These are phyloP conservation scores for Curvularia hawaiiensis DNA, from an alignment of 2,329 filamentous ascomycete species.

Conservation along the genomic window DNA sequence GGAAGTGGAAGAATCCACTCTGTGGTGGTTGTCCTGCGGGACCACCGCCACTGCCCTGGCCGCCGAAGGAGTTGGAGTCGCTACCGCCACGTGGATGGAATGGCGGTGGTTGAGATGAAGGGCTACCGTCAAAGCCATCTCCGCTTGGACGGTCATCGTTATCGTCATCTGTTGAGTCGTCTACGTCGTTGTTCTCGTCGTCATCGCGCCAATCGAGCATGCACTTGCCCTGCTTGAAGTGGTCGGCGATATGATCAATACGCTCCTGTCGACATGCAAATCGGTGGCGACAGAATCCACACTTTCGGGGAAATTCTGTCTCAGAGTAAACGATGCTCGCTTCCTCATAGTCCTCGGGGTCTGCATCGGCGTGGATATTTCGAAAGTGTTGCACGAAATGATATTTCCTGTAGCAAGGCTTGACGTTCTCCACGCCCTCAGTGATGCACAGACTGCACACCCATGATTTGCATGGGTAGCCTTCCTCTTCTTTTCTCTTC, in stretches of 20 bases:
- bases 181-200: slow-evolving; percentile 28
- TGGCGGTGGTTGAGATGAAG: slow-evolving; percentile 28
- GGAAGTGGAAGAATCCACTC: slow-evolving; percentile 41
- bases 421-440: slow-evolving; percentile 41
- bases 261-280: slow-evolving; percentile 44
- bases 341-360: slow-evolving; percentile 40
- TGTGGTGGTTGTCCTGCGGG: slow-evolving; percentile 19
- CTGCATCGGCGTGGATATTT: slow-evolving; percentile 44
- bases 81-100: slow-evolving; percentile 26
- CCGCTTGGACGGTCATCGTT: slow-evolving; percentile 35
- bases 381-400: slow-evolving; percentile 48
- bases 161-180: slow-evolving; percentile 35
- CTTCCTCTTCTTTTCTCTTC: slow-evolving; percentile 48
- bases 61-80: slow-evolving; percentile 26
- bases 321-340: slow-evolving; percentile 40
- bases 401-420: slow-evolving; percentile 46
- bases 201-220: slow-evolving; percentile 47
- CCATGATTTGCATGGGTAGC: slow-evolving; percentile 45
- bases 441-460: slow-evolving; percentile 41
- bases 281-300: slow-evolving; percentile 45
- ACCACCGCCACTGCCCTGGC: slow-evolving; percentile 21
- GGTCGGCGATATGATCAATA: slow-evolving; percentile 47
- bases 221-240: slow-evolving; percentile 47
- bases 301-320: slow-evolving; percentile 43
- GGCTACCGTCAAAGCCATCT: slow-evolving; percentile 31